Conservation (phyloP, 495 filamentous ascomycete genomes). For the Aspergillus baeticus region DNA sequence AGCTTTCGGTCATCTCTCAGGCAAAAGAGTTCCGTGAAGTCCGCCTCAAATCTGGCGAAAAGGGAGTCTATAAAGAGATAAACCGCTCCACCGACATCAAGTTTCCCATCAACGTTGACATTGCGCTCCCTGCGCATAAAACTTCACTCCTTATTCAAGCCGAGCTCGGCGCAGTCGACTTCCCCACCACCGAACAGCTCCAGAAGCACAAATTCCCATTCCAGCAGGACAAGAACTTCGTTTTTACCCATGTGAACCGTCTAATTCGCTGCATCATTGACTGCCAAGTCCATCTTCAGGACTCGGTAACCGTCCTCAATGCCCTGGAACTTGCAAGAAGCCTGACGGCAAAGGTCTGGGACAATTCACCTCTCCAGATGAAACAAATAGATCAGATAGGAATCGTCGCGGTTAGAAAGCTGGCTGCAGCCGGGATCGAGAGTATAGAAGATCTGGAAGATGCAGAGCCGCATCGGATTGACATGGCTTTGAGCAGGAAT, state of each 20-base stretch:
- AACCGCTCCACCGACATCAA: slow-evolving; percentile 72
- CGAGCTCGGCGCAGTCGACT: slow-evolving; percentile 73
- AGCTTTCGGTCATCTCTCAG: slow-evolving; percentile 67
- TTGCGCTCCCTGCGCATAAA: slow-evolving; percentile 75
- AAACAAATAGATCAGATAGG: slow-evolving; percentile 87
- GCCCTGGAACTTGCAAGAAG: slow-evolving; percentile 79
- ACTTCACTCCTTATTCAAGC: slow-evolving; percentile 83
- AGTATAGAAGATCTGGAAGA: slow-evolving; percentile 69
- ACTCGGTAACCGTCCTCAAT: slow-evolving; percentile 64
- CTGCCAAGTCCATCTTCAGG: slow-evolving; percentile 67
- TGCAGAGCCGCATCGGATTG: slow-evolving; percentile 69
- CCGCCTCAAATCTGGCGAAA: slow-evolving; percentile 72
- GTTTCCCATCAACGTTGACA: slow-evolving; percentile 76
- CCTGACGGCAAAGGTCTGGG: slow-evolving; percentile 80
- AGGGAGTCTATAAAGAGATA: slow-evolving; percentile 73
- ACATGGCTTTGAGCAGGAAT: slow-evolving; percentile 72
- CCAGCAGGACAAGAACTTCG: slow-evolving; percentile 62
- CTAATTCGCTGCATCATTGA: slow-evolving; percentile 84
- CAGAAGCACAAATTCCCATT: slow-evolving; percentile 61
- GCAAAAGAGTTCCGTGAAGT: slow-evolving; percentile 78
- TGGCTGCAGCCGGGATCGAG: slow-evolving; percentile 67
- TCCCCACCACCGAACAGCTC: slow-evolving; percentile 61
- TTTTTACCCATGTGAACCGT: slow-evolving; percentile 74
- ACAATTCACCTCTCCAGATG: slow-evolving; percentile 78
- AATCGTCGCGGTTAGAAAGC: slow-evolving; percentile 71